phyloP scores from a whole-genome alignment of 2,329 filamentous ascomycete species.

The Tolypocladium capitatum region DNA sequence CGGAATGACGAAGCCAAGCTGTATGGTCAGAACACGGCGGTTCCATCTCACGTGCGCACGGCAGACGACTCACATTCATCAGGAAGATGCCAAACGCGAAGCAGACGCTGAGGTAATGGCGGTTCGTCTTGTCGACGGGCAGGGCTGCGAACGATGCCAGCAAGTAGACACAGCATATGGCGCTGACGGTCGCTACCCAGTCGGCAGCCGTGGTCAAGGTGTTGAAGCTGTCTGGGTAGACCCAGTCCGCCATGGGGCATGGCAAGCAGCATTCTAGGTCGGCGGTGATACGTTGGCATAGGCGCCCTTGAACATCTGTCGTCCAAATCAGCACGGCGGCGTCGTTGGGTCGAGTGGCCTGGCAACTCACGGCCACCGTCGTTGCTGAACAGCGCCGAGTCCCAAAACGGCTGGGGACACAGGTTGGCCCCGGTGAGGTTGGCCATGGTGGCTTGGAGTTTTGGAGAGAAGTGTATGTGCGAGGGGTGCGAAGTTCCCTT shows the following conservation, averaged over 20 bases:
- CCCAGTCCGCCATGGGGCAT: slow-evolving; percentile 75
- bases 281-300: slow-evolving; percentile 35
- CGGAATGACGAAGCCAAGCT: slow-evolving; percentile 86
- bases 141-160: slow-evolving; percentile 67
- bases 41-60: not conserved
- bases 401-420: slow-evolving; percentile 59
- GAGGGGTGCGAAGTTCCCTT: not conserved
- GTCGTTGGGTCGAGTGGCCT: too few relatives aligned
- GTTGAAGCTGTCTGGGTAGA: slow-evolving; percentile 46
- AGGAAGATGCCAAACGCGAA: slow-evolving; percentile 62
- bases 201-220: slow-evolving; percentile 54
- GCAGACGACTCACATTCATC: slow-evolving; percentile 54
- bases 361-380: slow-evolving; percentile 49
- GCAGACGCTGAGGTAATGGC: slow-evolving; percentile 88
- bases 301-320: slow-evolving; percentile 43
- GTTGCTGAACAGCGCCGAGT: slow-evolving; percentile 44
- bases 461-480: not conserved
- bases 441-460: slow-evolving; percentile 11
- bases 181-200: slow-evolving; percentile 67
- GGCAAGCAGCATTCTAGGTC: slow-evolving; percentile 68
- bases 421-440: slow-evolving; percentile 26
- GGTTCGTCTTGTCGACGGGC: slow-evolving; percentile 76
- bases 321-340: slow-evolving; percentile 2
- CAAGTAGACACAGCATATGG: slow-evolving; percentile 61
- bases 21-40: slow-evolving; percentile 8